phyloP scores from a whole-genome alignment of 2,329 filamentous ascomycete genomes.

The Claviceps sp. region DNA sequence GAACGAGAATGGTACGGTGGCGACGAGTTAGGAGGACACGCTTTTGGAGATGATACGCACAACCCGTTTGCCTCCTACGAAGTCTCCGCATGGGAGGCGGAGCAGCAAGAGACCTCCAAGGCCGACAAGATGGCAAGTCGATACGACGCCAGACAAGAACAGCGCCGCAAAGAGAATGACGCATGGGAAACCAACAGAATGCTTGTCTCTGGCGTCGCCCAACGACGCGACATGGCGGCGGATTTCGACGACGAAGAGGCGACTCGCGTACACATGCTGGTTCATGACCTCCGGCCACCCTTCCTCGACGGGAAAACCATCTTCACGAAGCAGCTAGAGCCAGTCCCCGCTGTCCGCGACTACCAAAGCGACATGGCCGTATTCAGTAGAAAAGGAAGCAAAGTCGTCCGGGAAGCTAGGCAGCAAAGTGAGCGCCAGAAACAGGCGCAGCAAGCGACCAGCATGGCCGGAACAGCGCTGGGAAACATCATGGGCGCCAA shows the following conservation, averaged over 20 bases:
- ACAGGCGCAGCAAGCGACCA: conserved; percentile 90
- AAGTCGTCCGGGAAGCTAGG: conserved; percentile 78
- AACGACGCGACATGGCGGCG: conserved; percentile 65
- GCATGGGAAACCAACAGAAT: conserved; percentile 99
- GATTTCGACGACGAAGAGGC: conserved; percentile 89
- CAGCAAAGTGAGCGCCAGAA: conserved; percentile 89
- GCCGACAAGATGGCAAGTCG: conserved; percentile 68
- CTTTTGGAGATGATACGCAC: conserved; percentile 82
- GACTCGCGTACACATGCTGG: conserved; percentile 76
- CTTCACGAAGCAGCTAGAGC: conserved; percentile 94
- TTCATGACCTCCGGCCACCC: conserved; percentile 86
- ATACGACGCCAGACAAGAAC: conserved; percentile 55
- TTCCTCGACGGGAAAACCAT: conserved; percentile 91
- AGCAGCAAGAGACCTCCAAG: conserved; percentile 65
- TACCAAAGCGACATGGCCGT: conserved; percentile 98
- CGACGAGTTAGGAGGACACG: conserved; percentile 69
- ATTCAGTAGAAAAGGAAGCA: conserved; percentile 89
- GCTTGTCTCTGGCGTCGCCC: conserved; percentile 90
- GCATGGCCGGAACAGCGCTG: conserved; percentile 76
- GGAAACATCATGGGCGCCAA: conserved; percentile 95
- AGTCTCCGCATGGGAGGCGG: conserved; percentile 57
- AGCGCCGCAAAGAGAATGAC: conserved; percentile 89
- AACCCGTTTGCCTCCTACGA: conserved; percentile 77
- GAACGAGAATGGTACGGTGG: conserved; percentile 90
- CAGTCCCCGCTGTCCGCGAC: conserved; percentile 83